Evolutionary conservation across 306 rosid genomes (phyloP), one percentile per base, ranked within the genome.

Genomic region (Trichosanthes cucumerina): DNA sequence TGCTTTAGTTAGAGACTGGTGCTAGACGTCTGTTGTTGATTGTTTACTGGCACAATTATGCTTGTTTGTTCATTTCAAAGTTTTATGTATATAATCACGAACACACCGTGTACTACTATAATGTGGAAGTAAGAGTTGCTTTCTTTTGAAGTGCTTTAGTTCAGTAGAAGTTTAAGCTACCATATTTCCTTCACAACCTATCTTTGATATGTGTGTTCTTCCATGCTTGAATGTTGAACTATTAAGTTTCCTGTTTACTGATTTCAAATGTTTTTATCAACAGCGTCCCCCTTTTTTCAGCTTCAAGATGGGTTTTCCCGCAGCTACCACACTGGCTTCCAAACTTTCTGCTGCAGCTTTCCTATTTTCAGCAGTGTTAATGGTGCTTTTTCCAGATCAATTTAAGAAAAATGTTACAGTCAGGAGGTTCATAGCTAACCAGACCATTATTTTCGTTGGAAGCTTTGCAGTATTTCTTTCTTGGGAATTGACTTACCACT

Each of bases 251-350:
- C 36, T 50, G 64, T 60, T 54, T 76, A 50, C 82, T 82, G 80
- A 83, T 80, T 78, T 50, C 53, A 16, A 72, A 6, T 82, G 66
- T 64, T 81, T 80, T 79, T 85, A 53, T 79, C 78, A 14, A 79
- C 92, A 95, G 99, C 96, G 99, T 49, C 90, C 91, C 56, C 98
- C 98, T 3, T 92, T 88, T 82, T 92, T 88, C 87, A 96, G 95
- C 87, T 92, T 92, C 87, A 96, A 96, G 87, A 92, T 96, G 99
- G 97, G 93, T 39, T 65, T 92, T 44, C 98, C 90, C 38, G 82
- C 83, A 0, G 98, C 97, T 78, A 73, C 82, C 58, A 77, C 82
- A n/a, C 78, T 82, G 47, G 93, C 96, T 58, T 84, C 90, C 8
- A 88, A 84, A 91, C 96, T 92, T 79, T 87, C 97, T 18, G 46